Evolutionary conservation across 2,329 filamentous ascomycete genomes (phyloP), one percentile per base, ranked within the genome.

Genomic region (Microascus cirrosus): DNA sequence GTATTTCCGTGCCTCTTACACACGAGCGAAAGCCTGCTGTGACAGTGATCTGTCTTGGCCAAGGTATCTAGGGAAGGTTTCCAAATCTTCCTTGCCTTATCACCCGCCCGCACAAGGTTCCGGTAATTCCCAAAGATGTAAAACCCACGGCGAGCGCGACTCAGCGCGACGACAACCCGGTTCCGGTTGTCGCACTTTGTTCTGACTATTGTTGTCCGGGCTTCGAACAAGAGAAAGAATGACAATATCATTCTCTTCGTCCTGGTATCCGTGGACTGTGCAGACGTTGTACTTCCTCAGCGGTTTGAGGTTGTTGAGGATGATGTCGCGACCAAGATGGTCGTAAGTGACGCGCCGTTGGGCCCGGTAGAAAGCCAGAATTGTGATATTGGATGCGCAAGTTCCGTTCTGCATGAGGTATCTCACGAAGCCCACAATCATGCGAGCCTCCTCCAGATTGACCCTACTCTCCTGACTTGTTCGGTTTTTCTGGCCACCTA

Each of bases 181-280:
- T 84, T 83, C 61, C 72, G 69, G 59, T 87, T 83, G 1, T 79
- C 76, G 1, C 34, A 91, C 85, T 1, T 64, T 65, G 45, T 65
- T 63, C 2, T 61, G 63, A 1, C 62, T 63, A 0, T 74, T 73
- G 1, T 72, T 64, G 1, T 67, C 62, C 39, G 86, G 87, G 62
- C 86, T 91, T 51, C 92, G 81, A 2, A 94, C 90, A 0, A 95
- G 74, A 0, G 91, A 95, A 0, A 96, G 73, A 1, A 96, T 68
- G 11, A 96, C 77, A 10, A 96, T 76, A 25, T 92, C 87, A 61
- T 95, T 96, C 67, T 96, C 90, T 64, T 96, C 90, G 13, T 91
- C 91, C 68, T 96, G 91, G 65, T 93, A 96, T 0, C 87, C 89
- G 65, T 96, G 92, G 0, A 96, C 89, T 0, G 91, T 96, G 36